Base-by-base conservation (phyloP, 23 red algal genomes). In the Chondrus crispus region DNA sequence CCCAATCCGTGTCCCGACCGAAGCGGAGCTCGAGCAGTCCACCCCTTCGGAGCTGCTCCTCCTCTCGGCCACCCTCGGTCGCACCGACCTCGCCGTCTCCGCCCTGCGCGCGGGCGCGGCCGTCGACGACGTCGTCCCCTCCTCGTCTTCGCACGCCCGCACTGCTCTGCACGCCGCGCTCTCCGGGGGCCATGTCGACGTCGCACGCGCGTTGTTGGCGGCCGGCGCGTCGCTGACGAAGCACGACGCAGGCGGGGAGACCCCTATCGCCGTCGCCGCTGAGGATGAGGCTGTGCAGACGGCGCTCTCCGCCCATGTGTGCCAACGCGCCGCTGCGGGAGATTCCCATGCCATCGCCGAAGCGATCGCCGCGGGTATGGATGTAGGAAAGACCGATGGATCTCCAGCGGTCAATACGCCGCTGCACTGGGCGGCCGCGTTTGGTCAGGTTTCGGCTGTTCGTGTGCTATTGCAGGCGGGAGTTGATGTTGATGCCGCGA, bases 361-460 rank as follows among this genome's bases (percentile, higher is more conserved):
- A 26, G 71, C 71, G 24, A 38, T 38, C 0, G 38, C 32, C 7
- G 71, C 71, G 37, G 71, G 71, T 0, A 26, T 24, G 38, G 71
- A 77, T 77, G 22, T 48, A 38, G 24, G 38, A 35, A 37, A 10
- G 10, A 20, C 44, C 26, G 71, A 77, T 77, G 13, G 22, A 8
- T 37, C 71, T 11, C 29, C 32, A 38, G 8, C 36, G 8, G 80
- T 44, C 52, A 84, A 84, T 66, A 84, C 80, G 24, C 80, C 80
- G 16, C 32, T 84, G 36, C 80, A 84, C 62, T 57, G 48, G 80
- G 80, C 80, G n/a, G 80, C 80, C 51, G 29, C 42, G 24, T 62
- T 62, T 24, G 80, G 80, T 8, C 48, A 55, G 42, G 10, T 9
- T 7, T 6, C 8, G 10, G 30, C 24, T 11, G 55, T 84, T 41